Conservation (phyloP, 495 filamentous ascomycete genomes). For the Penicillium taxi region DNA sequence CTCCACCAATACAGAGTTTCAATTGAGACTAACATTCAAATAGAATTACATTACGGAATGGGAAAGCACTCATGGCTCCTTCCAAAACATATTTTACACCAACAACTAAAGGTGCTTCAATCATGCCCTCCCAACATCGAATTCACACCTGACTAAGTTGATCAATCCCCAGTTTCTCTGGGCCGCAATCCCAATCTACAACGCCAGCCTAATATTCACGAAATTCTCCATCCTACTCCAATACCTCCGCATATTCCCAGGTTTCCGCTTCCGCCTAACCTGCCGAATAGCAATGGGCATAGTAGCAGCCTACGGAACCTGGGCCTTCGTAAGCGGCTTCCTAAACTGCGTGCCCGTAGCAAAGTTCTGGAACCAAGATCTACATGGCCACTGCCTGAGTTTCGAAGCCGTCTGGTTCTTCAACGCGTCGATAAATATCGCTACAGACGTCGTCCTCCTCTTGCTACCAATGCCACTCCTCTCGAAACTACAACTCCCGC, state of each 20-base stretch:
- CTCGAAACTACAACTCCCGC: conserved; percentile 41
- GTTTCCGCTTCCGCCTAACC: conserved; percentile 23
- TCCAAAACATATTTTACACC: conserved; percentile 10
- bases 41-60: conserved; percentile 29
- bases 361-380: conserved; percentile 43
- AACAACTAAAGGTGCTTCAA: conserved; percentile 25
- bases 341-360: conserved; percentile 50
- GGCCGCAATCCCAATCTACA: conserved; percentile 37
- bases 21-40: conserved; percentile 1
- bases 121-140: no score
- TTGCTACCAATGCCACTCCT: conserved; percentile 49
- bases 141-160: no score
- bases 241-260: conserved; percentile 42
- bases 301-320: conserved; percentile 27
- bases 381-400: conserved; percentile 46
- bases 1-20: neutral
- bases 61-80: conserved; percentile 20
- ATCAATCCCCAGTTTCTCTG: conserved; percentile 31
- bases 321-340: conserved; percentile 35
- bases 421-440: conserved; percentile 47
- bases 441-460: conserved; percentile 49
- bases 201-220: conserved; percentile 31
- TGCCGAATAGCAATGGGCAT: conserved; percentile 29
- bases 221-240: conserved; percentile 44
- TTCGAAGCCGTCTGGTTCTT: conserved; percentile 40